Evolutionary conservation across 2,329 filamentous ascomycete genomes (phyloP).

Genomic region (Balansia obtecta): DNA sequence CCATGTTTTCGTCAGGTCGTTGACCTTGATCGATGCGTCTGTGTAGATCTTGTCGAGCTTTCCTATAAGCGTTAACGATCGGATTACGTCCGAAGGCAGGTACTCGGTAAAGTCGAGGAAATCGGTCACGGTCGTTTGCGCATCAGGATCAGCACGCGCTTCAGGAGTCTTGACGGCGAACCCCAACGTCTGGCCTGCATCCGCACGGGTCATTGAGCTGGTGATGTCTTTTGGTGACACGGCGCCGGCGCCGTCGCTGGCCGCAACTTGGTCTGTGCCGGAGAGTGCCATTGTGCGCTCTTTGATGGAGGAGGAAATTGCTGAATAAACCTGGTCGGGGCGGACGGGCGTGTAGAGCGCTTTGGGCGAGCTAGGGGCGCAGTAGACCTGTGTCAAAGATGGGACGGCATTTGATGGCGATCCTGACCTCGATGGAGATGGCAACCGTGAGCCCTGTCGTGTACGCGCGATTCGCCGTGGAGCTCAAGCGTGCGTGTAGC

Average conservation of each 20-base stretch:
- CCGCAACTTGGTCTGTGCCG: conserved; percentile 11
- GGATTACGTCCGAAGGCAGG: conserved; percentile 52
- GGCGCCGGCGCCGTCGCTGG: conserved; percentile 12
- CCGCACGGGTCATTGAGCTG: conserved; percentile 15
- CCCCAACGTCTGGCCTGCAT: conserved; percentile 15
- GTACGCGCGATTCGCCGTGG: conserved; percentile 5
- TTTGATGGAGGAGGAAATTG: neutral
- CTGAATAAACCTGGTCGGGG: neutral
- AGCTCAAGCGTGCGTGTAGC: neutral
- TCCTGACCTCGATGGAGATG: neutral
- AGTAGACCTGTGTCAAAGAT: neutral
- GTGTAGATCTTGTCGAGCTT: conserved; percentile 48
- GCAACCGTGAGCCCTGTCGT: conserved; percentile 3
- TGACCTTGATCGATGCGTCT: conserved; percentile 40
- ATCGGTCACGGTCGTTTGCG: conserved; percentile 56
- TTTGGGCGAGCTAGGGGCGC: neutral
- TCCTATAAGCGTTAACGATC: conserved; percentile 52
- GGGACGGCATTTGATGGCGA: conserved; percentile 6
- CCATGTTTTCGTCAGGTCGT: conserved; percentile 46
- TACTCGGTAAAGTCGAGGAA: conserved; percentile 61
- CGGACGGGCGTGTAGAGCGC: neutral
- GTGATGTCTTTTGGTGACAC: conserved; percentile 17
- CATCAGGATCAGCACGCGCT: conserved; percentile 50
- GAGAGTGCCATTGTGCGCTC: conserved; percentile 16
- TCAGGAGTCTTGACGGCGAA: conserved; percentile 30